phyloP scores from a whole-genome alignment of 2,329 filamentous ascomycete species.

The Exophiala sideris region DNA sequence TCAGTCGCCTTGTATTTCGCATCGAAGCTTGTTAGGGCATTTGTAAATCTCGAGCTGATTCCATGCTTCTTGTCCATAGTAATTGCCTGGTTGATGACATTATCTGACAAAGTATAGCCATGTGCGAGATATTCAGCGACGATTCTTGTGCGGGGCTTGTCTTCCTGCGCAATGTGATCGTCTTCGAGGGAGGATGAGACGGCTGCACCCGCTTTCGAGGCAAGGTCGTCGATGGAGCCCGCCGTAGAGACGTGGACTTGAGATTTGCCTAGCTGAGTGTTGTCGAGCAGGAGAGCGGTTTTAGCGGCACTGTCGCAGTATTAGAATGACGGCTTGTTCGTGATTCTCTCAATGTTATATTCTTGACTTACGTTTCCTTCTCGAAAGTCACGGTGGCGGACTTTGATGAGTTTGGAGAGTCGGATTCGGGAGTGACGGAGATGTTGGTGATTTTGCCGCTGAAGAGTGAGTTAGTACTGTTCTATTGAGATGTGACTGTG shows the following conservation, averaged over 20 bases:
- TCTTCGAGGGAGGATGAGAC: slow-evolving; percentile 50
- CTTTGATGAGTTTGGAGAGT: slow-evolving; percentile 61
- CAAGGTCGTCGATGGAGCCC: slow-evolving; percentile 62
- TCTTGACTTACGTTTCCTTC: slow-evolving; percentile 68
- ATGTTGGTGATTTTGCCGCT: slow-evolving; percentile 90
- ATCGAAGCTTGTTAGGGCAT: slow-evolving; percentile 73
- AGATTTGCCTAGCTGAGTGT: slow-evolving; percentile 80
- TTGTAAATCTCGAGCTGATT: slow-evolving; percentile 75
- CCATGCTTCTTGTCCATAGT: slow-evolving; percentile 87
- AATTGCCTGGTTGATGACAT: slow-evolving; percentile 77
- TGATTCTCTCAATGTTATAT: neutral
- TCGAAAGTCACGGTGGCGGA: slow-evolving; percentile 93
- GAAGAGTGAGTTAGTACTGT: slow-evolving; percentile 13
- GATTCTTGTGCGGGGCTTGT: slow-evolving; percentile 93
- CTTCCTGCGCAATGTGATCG: slow-evolving; percentile 77
- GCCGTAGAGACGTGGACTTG: slow-evolving; percentile 76
- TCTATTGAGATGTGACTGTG: neutral
- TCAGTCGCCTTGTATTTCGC: slow-evolving; percentile 82
- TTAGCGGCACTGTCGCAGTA: slow-evolving; percentile 67
- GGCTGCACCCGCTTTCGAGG: slow-evolving; percentile 57
- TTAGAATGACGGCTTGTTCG: neutral
- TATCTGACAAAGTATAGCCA: slow-evolving; percentile 78
- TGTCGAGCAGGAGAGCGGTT: slow-evolving; percentile 93
- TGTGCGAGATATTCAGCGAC: slow-evolving; percentile 95
- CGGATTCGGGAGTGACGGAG: slow-evolving; percentile 63